Percentiles rank a stretch among this genome's conserved stretches.
Conservation (phyloP, 2,329 filamentous ascomycete species). For the Orbilia javanica region DNA sequence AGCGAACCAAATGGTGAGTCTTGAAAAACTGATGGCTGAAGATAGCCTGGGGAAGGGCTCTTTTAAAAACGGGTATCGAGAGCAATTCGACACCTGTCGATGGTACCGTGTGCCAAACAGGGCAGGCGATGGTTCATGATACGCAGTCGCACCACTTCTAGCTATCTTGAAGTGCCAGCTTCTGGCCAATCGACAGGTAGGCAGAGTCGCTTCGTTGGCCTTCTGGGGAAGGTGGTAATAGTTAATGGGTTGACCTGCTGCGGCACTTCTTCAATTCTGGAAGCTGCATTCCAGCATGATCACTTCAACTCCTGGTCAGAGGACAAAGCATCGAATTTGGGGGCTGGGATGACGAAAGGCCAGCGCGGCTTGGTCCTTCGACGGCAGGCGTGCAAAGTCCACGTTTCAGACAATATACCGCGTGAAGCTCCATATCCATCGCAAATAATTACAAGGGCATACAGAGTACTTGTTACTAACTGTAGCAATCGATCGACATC, state of each 20-base stretch:
- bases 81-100: background rate
- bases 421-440: background rate
- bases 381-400: constrained; percentile 34
- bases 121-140: constrained; percentile 29
- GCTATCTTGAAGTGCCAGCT: constrained; percentile 6
- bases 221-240: constrained; percentile 45
- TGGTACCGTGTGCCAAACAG: constrained; percentile 14
- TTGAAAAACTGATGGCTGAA: background rate
- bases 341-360: constrained; percentile 26
- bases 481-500: no score
- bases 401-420: background rate
- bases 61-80: constrained; percentile 38
- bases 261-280: constrained; percentile 46
- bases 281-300: constrained; percentile 43
- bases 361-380: constrained; percentile 16
- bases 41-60: constrained; percentile 6
- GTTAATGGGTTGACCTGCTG: no score
- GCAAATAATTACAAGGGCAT: background rate
- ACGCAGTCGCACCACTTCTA: constrained; percentile 26
- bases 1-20: background rate
- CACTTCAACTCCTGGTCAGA: background rate
- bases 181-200: background rate
- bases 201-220: constrained; percentile 41
- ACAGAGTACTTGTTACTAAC: no score
- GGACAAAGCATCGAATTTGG: constrained; percentile 3